Conservation (phyloP, 2,329 filamentous ascomycete species). For the Neoscytalidium dimidiatum region DNA sequence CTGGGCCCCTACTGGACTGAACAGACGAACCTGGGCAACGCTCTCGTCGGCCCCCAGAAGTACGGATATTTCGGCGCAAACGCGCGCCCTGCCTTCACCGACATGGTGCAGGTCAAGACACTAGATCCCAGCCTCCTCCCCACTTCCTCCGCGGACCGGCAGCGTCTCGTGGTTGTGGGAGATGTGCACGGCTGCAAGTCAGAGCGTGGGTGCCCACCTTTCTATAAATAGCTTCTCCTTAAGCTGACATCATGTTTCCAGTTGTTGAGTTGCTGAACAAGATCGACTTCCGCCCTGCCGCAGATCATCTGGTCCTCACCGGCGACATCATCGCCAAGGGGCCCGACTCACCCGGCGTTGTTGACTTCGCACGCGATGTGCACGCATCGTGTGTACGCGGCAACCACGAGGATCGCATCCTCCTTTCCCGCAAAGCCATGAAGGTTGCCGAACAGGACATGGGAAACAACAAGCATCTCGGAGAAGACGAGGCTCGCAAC, state of each 20-base stretch:
- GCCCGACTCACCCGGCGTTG: slow-evolving; percentile 76
- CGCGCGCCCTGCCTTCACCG: slow-evolving; percentile 48
- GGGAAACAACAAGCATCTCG: slow-evolving; percentile 31
- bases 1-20: slow-evolving; percentile 39
- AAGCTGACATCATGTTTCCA: slow-evolving; percentile 23
- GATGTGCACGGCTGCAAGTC: slow-evolving; percentile 88
- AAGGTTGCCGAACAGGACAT: slow-evolving; percentile 30
- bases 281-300: slow-evolving; percentile 60
- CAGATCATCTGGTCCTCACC: slow-evolving; percentile 49
- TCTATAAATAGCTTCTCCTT: background rate
- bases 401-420: slow-evolving; percentile 86
- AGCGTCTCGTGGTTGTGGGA: slow-evolving; percentile 77
- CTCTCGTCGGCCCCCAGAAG: slow-evolving; percentile 32
- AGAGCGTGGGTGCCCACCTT: slow-evolving; percentile 52
- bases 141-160: slow-evolving; percentile 38
- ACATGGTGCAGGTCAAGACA: slow-evolving; percentile 52
- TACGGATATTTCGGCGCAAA: slow-evolving; percentile 48
- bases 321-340: slow-evolving; percentile 71
- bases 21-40: slow-evolving; percentile 35
- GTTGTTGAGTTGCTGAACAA: slow-evolving; percentile 65
- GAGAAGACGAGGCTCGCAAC: slow-evolving; percentile 46
- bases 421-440: slow-evolving; percentile 60
- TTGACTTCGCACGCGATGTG: slow-evolving; percentile 72
- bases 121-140: slow-evolving; percentile 53
- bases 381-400: slow-evolving; percentile 82